phyloP scores from a whole-genome alignment of 1,284 basidiomycete genomes.

The Boletus smithii region DNA sequence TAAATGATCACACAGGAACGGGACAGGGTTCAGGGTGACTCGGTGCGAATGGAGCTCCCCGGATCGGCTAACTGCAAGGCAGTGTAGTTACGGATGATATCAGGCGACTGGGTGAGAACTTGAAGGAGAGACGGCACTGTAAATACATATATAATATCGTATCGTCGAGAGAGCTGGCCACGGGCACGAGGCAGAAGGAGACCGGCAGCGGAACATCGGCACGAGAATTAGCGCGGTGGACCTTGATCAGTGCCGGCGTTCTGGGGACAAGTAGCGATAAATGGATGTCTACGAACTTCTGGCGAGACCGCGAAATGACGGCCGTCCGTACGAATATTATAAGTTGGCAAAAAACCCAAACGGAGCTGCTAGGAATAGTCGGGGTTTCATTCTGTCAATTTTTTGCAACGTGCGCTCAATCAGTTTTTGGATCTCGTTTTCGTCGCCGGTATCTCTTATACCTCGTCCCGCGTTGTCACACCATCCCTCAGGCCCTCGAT shows the following conservation, averaged over 20 bases:
- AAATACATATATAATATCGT: no score
- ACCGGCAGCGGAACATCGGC: conserved; percentile 15
- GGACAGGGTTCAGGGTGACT: conserved; percentile 21
- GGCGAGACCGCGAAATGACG: conserved; percentile 15
- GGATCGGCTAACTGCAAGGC: conserved; percentile 18
- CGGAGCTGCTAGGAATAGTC: conserved; percentile 30
- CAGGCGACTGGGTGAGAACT: no score
- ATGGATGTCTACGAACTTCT: conserved; percentile 14
- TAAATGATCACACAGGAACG: conserved; percentile 24
- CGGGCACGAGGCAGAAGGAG: no score
- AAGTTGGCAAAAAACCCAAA: conserved; percentile 7
- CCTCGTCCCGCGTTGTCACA: conserved; percentile 7
- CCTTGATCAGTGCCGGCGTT: background rate
- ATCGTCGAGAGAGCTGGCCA: no score
- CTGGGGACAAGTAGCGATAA: conserved; percentile 16
- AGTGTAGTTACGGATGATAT: no score
- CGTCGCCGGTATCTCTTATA: conserved; percentile 27
- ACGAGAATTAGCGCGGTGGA: conserved; percentile 14
- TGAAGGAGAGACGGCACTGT: no score
- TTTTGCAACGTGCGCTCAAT: conserved; percentile 26
- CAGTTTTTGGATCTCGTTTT: conserved; percentile 7
- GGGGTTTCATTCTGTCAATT: conserved; percentile 34
- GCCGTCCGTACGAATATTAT: conserved; percentile 9
- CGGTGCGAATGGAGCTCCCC: conserved; percentile 1
- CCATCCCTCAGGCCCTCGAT: conserved; percentile 15